phyloP scores from a whole-genome alignment of 1,139 yeast species.

The Protomyces gravidus region DNA sequence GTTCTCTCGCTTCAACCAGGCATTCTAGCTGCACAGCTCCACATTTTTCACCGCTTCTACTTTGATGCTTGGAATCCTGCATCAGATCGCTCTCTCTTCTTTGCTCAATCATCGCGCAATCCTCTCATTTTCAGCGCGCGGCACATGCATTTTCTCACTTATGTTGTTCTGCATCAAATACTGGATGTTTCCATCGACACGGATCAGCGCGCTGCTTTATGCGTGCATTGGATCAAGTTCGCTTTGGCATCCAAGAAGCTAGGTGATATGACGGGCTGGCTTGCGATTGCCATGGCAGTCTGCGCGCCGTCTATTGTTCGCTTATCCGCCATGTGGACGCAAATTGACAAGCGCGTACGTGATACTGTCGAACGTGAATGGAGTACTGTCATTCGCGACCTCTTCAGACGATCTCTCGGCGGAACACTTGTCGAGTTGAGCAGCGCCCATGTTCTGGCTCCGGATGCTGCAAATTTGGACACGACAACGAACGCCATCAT shows the following conservation, averaged over 20 bases:
- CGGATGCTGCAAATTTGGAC: conserved; percentile 80
- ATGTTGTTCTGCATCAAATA: conserved; percentile 66
- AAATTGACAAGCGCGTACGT: conserved; percentile 58
- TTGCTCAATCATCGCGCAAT: conserved; percentile 40
- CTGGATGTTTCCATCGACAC: conserved; percentile 43
- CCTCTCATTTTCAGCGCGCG: conserved; percentile 58
- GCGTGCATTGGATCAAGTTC: conserved; percentile 80
- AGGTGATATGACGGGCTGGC: conserved; percentile 95
- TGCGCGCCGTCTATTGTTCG: conserved; percentile 81
- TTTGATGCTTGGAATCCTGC: conserved; percentile 29
- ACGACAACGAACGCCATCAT: conserved; percentile 67
- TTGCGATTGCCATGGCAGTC: conserved; percentile 78
- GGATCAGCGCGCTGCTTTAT: conserved; percentile 56
- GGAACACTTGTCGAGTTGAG: conserved; percentile 43
- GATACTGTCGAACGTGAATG: conserved; percentile 72
- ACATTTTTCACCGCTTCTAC: conserved; percentile 23
- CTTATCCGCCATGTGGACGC: conserved; percentile 69
- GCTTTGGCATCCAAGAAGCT: conserved; percentile 72
- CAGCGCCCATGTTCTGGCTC: conserved; percentile 67
- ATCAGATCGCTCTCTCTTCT: conserved; percentile 27
- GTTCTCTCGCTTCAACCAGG: conserved; percentile 24
- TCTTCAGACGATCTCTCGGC: conserved; percentile 51
- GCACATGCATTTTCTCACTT: conserved; percentile 72
- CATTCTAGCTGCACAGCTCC: conserved; percentile 22
- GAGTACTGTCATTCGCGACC: conserved; percentile 90